A percentile compares a stretch with the other conserved stretches of the same genome.
Evolutionary conservation across 345 rosid species (phyloP).

Genomic region (Rhodamnia argentea): DNA sequence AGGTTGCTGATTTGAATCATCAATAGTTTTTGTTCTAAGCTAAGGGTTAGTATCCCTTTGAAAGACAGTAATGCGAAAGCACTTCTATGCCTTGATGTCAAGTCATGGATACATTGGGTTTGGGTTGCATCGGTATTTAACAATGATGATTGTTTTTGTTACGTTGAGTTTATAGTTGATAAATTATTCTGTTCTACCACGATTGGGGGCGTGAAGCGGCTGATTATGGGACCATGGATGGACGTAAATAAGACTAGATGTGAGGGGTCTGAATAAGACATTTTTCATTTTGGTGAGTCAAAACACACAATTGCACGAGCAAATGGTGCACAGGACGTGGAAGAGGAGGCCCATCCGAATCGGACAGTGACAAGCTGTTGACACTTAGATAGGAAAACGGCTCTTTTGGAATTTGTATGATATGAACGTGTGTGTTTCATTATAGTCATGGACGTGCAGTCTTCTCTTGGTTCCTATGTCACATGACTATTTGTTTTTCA

Average conservation of each 20-base stretch:
- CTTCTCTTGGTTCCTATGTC: background rate
- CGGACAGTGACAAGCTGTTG: background rate
- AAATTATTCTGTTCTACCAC: background rate
- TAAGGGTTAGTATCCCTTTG: constrained; percentile 2
- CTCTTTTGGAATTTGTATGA: background rate
- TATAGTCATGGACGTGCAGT: background rate
- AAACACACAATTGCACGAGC: too few relatives aligned
- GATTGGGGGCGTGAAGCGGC: background rate
- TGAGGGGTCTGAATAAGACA: background rate
- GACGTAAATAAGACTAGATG: background rate
- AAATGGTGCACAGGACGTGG: too few relatives aligned
- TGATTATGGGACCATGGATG: background rate
- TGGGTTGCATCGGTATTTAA: too few relatives aligned
- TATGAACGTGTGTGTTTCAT: background rate
- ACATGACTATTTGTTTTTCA: background rate
- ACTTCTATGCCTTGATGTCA: too few relatives aligned
- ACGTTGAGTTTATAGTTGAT: background rate
- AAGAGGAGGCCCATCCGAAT: too few relatives aligned
- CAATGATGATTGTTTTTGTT: too few relatives aligned
- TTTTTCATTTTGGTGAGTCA: too few relatives aligned
- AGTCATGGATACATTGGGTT: too few relatives aligned
- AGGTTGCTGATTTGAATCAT: constrained; percentile 55
- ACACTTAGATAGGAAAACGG: background rate
- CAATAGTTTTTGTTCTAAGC: constrained; percentile 28
- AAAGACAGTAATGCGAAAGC: background rate